Base-by-base conservation (phyloP, 805 yeast genomes). In the Brettanomyces bruxellensis region DNA sequence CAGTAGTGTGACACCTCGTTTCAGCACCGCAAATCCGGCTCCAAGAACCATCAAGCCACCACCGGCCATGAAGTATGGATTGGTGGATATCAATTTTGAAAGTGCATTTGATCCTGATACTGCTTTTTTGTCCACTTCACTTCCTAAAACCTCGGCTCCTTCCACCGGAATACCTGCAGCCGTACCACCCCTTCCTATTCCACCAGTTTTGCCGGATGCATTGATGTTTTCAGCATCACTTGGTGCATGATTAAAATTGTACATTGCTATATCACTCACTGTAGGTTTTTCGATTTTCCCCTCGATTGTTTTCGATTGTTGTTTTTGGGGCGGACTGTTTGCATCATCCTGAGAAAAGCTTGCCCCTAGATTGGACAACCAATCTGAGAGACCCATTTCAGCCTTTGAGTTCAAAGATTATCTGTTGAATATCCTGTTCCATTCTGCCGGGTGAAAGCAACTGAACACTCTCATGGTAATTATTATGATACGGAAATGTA, bases 1-100 rank as follows among this genome's bases (percentile, higher is more conserved):
- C 1, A 79, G 68, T 44, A 82, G 74, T 40, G 77, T 70, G 1
- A 83, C 64, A 1, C 87, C 88, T 48, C 77, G 81, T 43, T 96
- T 71, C 0, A 87, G 80, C 6, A 88, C 55, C 0, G 96, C 95
- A 34, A 93, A 65, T 1, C 82, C 83, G 0, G 95, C 89, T n/a
- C 99, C 99, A 3, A 93, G 69, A 3, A 90, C 70, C 99, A 93
- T 93, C 38, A 93, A 70, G 0, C 99, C 99, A 56, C 97, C 96
- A 58, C 99, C 99, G 0, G 98, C 99, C 1, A 97, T 93, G 69
- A 93, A 91, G 63, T 88, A 89, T n/a, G 97, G 98, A 61, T 91
- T 91, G 35, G 59, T 52, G 1, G 56, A 47, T 25, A 62, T 28
- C 2, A 79, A 75, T 46, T 78, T 79, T 38, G 74, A 44, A 3